A percentile compares a stretch with the other conserved stretches of the same genome.
Conservation (phyloP, 2,329 filamentous ascomycete genomes). For the Monosporascus sp. region DNA sequence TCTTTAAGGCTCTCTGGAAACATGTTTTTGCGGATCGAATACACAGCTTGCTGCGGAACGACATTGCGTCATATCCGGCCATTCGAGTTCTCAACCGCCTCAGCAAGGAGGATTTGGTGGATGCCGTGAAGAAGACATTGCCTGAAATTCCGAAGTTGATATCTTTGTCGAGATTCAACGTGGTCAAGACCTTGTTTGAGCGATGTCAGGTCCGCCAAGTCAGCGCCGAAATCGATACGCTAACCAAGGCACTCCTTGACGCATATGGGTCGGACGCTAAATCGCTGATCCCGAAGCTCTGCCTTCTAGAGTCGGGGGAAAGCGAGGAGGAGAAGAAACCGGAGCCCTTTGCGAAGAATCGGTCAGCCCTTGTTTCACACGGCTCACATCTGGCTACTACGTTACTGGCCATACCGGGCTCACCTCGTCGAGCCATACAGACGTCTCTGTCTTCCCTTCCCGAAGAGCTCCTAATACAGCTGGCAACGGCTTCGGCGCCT, state of each 20-base stretch:
- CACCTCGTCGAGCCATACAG: constrained; percentile 65
- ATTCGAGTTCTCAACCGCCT: constrained; percentile 77
- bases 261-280: constrained; percentile 43
- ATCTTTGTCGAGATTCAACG: constrained; percentile 67
- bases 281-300: constrained; percentile 44
- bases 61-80: constrained; percentile 83
- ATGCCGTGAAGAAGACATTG: constrained; percentile 64
- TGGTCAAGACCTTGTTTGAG: constrained; percentile 78
- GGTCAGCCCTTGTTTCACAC: constrained; percentile 53
- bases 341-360: constrained; percentile 49
- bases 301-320: constrained; percentile 33
- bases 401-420: constrained; percentile 69
- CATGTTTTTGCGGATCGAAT: constrained; percentile 77
- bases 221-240: constrained; percentile 42
- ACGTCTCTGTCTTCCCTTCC: constrained; percentile 60
- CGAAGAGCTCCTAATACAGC: constrained; percentile 49
- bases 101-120: constrained; percentile 76
- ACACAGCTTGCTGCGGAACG: constrained; percentile 76
- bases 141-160: constrained; percentile 70
- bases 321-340: constrained; percentile 28
- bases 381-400: constrained; percentile 75
- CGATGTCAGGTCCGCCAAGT: constrained; percentile 66
- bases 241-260: constrained; percentile 43
- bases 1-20: constrained; percentile 83
- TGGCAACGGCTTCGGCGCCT: constrained; percentile 54